Evolutionary conservation across 2,329 filamentous ascomycete genomes (phyloP).

Genomic region (Hypoxylon sp.): DNA sequence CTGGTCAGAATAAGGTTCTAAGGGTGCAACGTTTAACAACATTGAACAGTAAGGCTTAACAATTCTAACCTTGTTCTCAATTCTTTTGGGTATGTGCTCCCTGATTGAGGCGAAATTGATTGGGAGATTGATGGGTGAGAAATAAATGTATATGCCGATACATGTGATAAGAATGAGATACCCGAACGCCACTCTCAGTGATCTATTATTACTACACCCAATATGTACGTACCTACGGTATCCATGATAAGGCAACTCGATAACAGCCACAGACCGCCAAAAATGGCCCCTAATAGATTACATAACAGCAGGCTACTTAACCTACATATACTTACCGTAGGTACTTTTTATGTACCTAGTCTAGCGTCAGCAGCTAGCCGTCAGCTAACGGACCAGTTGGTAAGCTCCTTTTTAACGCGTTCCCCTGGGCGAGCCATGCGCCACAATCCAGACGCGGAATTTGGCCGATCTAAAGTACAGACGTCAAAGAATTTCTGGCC

Average conservation of each 20-base stretch:
- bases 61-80: background rate
- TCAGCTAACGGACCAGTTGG: background rate
- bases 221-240: background rate
- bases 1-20: slow-evolving; percentile 1
- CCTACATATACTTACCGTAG: too few species aligned
- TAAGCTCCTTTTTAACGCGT: slow-evolving; percentile 33
- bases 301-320: background rate
- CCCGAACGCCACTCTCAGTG: background rate
- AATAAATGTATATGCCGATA: background rate
- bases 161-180: background rate
- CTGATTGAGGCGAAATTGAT: background rate
- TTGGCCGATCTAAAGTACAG: slow-evolving; percentile 43
- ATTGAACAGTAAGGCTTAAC: background rate
- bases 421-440: slow-evolving; percentile 35
- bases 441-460: slow-evolving; percentile 46
- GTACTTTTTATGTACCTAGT: background rate
- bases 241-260: background rate
- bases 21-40: background rate
- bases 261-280: slow-evolving; percentile 1
- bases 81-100: background rate
- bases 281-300: background rate
- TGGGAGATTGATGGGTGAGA: background rate
- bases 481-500: slow-evolving; percentile 47
- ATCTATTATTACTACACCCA: too few species aligned
- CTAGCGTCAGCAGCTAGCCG: background rate